Evolutionary conservation across 345 rosid genomes (phyloP).

Genomic region (Lagerstroemia speciosa): DNA sequence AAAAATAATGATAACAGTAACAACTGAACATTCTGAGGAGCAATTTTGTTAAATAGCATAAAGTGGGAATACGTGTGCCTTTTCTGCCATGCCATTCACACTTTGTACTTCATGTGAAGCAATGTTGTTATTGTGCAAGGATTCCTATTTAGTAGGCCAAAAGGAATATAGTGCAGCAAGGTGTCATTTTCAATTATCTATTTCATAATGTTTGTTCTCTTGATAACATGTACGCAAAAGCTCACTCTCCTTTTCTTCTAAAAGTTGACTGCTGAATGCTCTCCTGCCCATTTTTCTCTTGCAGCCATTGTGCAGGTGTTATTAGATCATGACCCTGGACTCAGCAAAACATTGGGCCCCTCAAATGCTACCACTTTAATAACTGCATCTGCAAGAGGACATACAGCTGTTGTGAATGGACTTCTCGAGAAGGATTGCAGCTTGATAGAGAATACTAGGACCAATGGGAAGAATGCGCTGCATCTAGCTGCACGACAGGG

Average conservation of each 20-base stretch:
- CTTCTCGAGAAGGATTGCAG: conserved; percentile 14
- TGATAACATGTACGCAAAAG: background rate
- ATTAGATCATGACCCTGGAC: conserved; percentile 14
- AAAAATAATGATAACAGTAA: background rate
- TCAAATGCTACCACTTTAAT: conserved; percentile 14
- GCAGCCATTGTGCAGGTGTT: conserved; percentile 49
- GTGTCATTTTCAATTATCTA: background rate
- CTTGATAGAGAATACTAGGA: conserved; percentile 15
- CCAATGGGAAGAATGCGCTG: conserved; percentile 18
- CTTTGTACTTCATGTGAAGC: background rate
- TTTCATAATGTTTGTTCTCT: background rate
- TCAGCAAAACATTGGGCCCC: conserved; percentile 16
- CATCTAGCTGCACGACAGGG: conserved; percentile 22
- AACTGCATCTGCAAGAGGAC: conserved; percentile 18
- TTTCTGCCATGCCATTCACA: background rate
- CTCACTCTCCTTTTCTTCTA: background rate
- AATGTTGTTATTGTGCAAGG: background rate
- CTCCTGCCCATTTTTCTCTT: conserved; percentile 15
- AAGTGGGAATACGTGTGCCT: no score
- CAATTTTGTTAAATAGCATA: background rate
- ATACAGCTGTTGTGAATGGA: conserved; percentile 17
- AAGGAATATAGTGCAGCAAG: background rate
- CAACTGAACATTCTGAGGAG: background rate
- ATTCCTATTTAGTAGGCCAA: background rate
- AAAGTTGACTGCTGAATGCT: background rate